Evolutionary conservation across 805 yeast species (phyloP).

Genomic region (Scheffersomyces lignosus): DNA sequence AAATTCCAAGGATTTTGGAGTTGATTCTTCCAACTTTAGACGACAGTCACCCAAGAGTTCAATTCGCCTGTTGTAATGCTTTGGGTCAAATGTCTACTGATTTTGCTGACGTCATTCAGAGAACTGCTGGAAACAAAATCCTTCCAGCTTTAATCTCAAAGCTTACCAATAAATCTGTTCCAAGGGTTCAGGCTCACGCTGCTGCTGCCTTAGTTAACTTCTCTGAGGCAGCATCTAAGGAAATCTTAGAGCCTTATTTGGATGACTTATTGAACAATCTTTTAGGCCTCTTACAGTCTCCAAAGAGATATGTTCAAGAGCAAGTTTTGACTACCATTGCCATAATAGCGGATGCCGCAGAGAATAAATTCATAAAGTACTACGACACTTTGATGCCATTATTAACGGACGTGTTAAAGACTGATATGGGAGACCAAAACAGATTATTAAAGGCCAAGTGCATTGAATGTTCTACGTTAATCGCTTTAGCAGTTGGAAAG

Average conservation of each 20-base stretch:
- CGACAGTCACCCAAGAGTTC: conserved; percentile 92
- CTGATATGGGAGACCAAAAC: conserved; percentile 78
- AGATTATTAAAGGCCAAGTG: conserved; percentile 86
- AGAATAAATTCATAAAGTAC: conserved; percentile 81
- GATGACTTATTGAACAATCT: conserved; percentile 77
- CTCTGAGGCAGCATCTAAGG: conserved; percentile 87
- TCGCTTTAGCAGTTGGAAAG: conserved; percentile 92
- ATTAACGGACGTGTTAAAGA: conserved; percentile 70
- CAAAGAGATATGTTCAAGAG: conserved; percentile 92
- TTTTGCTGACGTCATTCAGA: conserved; percentile 86
- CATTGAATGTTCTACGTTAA: conserved; percentile 91
- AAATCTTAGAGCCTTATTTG: conserved; percentile 86
- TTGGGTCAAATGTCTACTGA: conserved; percentile 97
- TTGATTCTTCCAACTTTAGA: conserved; percentile 81
- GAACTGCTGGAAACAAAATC: conserved; percentile 72
- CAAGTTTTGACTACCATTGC: conserved; percentile 97
- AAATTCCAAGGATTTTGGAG: conserved; percentile 78
- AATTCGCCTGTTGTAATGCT: conserved; percentile 95
- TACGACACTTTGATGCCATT: conserved; percentile 94
- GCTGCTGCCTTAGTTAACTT: conserved; percentile 98
- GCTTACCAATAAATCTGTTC: conserved; percentile 70
- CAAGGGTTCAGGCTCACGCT: conserved; percentile 96
- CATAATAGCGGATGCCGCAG: conserved; percentile 95
- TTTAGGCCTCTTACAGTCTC: conserved; percentile 74
- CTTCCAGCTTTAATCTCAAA: conserved; percentile 87